Percentiles rank a stretch among this genome's conserved stretches.
phyloP scores from a whole-genome alignment of 768 basidiomycete species.

The Mycena crocata region DNA sequence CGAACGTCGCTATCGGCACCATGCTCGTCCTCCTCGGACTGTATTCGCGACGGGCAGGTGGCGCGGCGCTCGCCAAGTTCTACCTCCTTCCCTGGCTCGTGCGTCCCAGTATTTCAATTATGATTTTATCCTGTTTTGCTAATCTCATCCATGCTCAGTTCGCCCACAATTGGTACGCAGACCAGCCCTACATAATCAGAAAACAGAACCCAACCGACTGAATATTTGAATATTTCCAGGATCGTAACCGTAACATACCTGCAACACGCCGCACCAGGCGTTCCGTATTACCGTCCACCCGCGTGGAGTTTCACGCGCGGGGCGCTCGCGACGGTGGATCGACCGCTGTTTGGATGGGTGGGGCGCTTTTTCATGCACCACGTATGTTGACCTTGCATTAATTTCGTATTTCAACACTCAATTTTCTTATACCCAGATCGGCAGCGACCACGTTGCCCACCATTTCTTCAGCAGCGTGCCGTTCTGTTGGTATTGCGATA shows the following conservation, averaged over 20 bases:
- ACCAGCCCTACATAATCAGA: no score
- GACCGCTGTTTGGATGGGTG: slow-evolving; percentile 69
- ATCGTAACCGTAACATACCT: slow-evolving; percentile 75
- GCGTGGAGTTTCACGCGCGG: slow-evolving; percentile 71
- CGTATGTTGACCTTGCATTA: slow-evolving; percentile 60
- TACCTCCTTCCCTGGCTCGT: slow-evolving; percentile 66
- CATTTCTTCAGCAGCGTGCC: slow-evolving; percentile 72
- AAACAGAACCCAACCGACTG: not conserved
- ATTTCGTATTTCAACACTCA: no score
- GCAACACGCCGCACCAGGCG: slow-evolving; percentile 67
- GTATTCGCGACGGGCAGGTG: slow-evolving; percentile 46
- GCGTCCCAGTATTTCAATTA: slow-evolving; percentile 33
- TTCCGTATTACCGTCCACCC: slow-evolving; percentile 65
- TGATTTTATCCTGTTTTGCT: not conserved
- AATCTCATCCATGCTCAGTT: slow-evolving; percentile 43
- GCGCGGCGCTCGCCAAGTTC: slow-evolving; percentile 48
- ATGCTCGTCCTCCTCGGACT: slow-evolving; percentile 51
- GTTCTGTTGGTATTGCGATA: slow-evolving; percentile 55
- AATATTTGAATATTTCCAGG: slow-evolving; percentile 46
- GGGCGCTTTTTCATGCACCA: slow-evolving; percentile 75
- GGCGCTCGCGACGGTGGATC: slow-evolving; percentile 68
- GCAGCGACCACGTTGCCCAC: slow-evolving; percentile 63
- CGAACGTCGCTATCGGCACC: slow-evolving; percentile 52
- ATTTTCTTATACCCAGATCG: slow-evolving; percentile 27
- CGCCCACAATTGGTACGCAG: slow-evolving; percentile 57